phyloP scores from a whole-genome alignment of 2,329 filamentous ascomycete genomes.

The Aspergillus fumigatiaffinis region DNA sequence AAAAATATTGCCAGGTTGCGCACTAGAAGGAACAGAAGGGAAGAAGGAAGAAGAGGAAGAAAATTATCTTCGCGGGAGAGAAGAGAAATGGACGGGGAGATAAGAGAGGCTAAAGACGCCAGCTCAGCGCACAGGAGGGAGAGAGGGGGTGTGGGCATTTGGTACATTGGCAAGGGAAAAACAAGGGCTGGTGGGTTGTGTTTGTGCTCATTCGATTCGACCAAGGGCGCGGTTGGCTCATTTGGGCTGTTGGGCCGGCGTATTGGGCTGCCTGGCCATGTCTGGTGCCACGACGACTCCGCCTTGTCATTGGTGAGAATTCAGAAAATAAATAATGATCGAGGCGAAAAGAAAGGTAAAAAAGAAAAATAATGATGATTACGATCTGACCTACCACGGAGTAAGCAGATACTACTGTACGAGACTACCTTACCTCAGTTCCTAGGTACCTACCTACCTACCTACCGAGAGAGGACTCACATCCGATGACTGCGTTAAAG shows the following conservation, averaged over 20 bases:
- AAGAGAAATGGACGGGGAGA: slow-evolving; percentile 11
- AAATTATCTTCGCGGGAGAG: slow-evolving; percentile 23
- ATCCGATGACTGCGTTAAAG: background rate
- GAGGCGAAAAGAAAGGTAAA: slow-evolving; percentile 19
- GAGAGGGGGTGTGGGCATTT: slow-evolving; percentile 21
- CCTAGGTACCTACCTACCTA: no score
- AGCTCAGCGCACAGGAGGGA: slow-evolving; percentile 26
- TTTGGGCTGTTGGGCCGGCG: slow-evolving; percentile 35
- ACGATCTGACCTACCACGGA: background rate
- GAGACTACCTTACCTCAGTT: no score
- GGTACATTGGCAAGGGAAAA: slow-evolving; percentile 20
- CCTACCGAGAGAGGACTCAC: background rate
- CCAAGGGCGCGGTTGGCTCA: slow-evolving; percentile 11
- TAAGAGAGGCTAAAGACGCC: slow-evolving; percentile 17
- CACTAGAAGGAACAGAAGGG: slow-evolving; percentile 11
- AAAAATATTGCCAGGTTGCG: slow-evolving; percentile 12
- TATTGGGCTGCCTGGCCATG: slow-evolving; percentile 31
- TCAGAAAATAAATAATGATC: slow-evolving; percentile 5
- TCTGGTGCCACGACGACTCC: slow-evolving; percentile 42
- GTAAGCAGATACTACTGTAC: no score
- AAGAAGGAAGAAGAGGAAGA: slow-evolving; percentile 24
- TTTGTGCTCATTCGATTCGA: slow-evolving; percentile 11
- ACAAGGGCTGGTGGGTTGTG: slow-evolving; percentile 13
- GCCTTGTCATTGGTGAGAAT: slow-evolving; percentile 8
- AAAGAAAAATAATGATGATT: slow-evolving; percentile 8